Percentiles rank a stretch among this genome's conserved stretches.
phyloP scores from a whole-genome alignment of 306 rosid genomes.

The Senna tora region DNA sequence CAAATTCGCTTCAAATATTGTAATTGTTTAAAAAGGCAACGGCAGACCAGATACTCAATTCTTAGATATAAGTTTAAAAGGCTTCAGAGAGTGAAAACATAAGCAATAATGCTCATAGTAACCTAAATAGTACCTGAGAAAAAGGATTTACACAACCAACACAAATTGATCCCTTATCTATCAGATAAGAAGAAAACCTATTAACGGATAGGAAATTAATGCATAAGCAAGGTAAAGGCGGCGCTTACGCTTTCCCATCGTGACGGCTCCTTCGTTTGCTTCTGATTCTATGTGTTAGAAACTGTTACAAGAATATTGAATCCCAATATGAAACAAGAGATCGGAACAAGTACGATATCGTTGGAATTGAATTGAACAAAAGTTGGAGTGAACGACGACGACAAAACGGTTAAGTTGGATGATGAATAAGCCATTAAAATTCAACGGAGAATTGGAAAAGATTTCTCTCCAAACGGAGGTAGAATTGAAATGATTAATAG shows the following conservation, averaged over 20 bases:
- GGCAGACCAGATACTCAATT: background rate
- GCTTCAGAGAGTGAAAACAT: background rate
- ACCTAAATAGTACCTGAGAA: background rate
- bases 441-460: constrained; percentile 9
- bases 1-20: background rate
- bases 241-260: constrained; percentile 92
- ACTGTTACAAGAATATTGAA: constrained; percentile 49
- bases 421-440: constrained; percentile 72
- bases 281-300: constrained; percentile 26
- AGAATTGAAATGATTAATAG: background rate
- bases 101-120: background rate
- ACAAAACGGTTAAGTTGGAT: constrained; percentile 38
- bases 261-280: constrained; percentile 32
- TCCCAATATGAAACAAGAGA: constrained; percentile 43
- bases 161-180: background rate
- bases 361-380: constrained; percentile 47
- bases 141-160: background rate
- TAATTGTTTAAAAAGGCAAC: background rate
- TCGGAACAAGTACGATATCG: constrained; percentile 40
- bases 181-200: constrained; percentile 14
- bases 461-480: background rate
- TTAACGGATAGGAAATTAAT: background rate
- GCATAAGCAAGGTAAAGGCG: background rate
- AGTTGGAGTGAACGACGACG: constrained; percentile 29
- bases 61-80: background rate